These are phyloP conservation scores for Crepidotus variabilis DNA, from an alignment of 768 basidiomycete genomes.

Conservation along the genomic window DNA sequence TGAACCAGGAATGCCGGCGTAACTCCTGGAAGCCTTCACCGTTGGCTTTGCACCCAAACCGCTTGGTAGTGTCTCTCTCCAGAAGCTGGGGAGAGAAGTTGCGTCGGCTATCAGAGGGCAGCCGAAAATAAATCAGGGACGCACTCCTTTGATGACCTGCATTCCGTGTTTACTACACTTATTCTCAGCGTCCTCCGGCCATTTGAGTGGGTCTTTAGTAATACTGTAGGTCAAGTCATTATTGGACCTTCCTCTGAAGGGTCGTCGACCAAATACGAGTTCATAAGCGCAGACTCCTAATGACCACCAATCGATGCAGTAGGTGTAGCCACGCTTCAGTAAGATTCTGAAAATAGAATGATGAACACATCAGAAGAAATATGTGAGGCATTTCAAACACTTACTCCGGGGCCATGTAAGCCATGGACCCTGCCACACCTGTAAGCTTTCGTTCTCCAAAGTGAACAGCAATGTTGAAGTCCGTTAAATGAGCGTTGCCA, in stretches of 20 bases:
- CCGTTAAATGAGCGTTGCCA: constrained; percentile 94
- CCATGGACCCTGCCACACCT: constrained; percentile 97
- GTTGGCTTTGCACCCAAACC: constrained; percentile 78
- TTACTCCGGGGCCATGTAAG: constrained; percentile 93
- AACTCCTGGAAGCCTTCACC: constrained; percentile 81
- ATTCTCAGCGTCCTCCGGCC: constrained; percentile 86
- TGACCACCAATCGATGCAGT: constrained; percentile 96
- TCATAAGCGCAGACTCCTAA: constrained; percentile 92
- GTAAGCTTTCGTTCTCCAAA: constrained; percentile 85
- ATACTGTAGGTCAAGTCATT: constrained; percentile 91
- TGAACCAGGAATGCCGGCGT: constrained; percentile 83
- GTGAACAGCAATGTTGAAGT: constrained; percentile 99
- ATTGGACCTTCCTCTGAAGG: constrained; percentile 93
- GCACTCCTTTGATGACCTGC: constrained; percentile 75
- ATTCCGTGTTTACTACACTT: constrained; percentile 77
- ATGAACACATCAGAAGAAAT: neutral
- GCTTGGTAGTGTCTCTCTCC: constrained; percentile 77
- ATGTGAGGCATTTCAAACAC: constrained; percentile 16
- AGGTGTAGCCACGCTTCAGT: constrained; percentile 90
- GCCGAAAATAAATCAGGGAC: constrained; percentile 23
- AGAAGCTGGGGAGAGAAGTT: constrained; percentile 55
- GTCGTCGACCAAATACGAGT: constrained; percentile 85
- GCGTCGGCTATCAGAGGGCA: constrained; percentile 5
- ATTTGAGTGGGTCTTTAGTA: constrained; percentile 78
- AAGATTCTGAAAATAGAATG: constrained; percentile 52